phyloP scores from a whole-genome alignment of 2,329 filamentous ascomycete genomes.

The Alternaria sp. region DNA sequence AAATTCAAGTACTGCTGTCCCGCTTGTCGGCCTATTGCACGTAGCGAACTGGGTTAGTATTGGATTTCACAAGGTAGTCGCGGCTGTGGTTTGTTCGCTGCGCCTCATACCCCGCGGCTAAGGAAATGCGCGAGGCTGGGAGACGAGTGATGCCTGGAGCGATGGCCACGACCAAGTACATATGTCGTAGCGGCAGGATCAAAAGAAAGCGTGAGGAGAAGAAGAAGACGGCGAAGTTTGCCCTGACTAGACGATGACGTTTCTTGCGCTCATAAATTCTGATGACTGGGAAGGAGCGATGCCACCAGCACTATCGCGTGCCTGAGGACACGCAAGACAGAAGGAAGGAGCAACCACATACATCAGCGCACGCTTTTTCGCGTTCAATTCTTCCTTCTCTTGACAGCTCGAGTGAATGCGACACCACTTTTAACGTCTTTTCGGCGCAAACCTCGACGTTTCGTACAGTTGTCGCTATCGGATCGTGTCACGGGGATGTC shows the following conservation, averaged over 20 bases:
- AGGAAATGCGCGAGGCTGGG: constrained; percentile 30
- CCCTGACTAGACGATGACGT: background rate
- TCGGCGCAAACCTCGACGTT: constrained; percentile 10
- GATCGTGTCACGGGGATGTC: constrained; percentile 20
- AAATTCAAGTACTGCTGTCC: constrained; percentile 25
- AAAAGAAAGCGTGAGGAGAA: background rate
- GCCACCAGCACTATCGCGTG: constrained; percentile 22
- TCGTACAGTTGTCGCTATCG: constrained; percentile 16
- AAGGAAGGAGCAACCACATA: constrained; percentile 40
- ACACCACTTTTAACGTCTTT: constrained; percentile 21
- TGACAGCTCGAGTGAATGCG: constrained; percentile 21
- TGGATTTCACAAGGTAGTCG: constrained; percentile 1
- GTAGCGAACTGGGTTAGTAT: constrained; percentile 24
- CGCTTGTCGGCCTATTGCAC: constrained; percentile 30
- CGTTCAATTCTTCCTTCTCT: constrained; percentile 19
- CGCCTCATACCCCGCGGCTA: constrained; percentile 24
- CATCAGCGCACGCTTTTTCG: constrained; percentile 38
- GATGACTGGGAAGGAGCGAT: constrained; percentile 13
- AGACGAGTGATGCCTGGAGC: constrained; percentile 31
- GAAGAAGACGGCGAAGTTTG: background rate
- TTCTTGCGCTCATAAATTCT: constrained; percentile 11
- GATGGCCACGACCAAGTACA: constrained; percentile 10
- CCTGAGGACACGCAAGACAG: constrained; percentile 22
- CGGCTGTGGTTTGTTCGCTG: constrained; percentile 22
- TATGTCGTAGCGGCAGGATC: background rate